Base-by-base conservation (phyloP, 2,329 filamentous ascomycete species). In the Colletotrichum sp. region DNA sequence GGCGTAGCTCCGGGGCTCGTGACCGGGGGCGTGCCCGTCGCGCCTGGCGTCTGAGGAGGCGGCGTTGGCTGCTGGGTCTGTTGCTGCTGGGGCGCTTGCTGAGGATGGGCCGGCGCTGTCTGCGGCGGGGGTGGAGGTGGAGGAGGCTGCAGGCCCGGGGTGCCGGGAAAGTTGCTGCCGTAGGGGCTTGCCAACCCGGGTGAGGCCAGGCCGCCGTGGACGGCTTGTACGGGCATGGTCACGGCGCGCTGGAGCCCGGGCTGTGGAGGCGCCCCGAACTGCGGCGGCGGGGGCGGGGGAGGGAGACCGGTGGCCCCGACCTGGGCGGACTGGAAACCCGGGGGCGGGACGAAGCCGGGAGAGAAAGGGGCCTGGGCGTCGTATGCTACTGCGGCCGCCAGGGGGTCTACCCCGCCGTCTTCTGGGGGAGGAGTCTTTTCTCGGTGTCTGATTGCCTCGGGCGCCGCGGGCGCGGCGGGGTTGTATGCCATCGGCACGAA, bases 381-480 rank as follows among this genome's bases (percentile, higher is more conserved):
- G 65, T 90, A 87, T 28, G 87, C 88, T 4, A 93, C 87, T 15
- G 90, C 91, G 66, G 90, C 89, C 6, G 89, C 88, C 26, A 93
- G 84, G 5, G 91, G 92, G 79, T 92, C 90, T 4, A 88, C 85
- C 15, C 88, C 90, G 52, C 88, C 91, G 79, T 96, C 94, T 39
- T 93, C 90, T 5, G 93, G 93, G 6, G 95, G 94, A 3, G 94
- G 95, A 1, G 95, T 96, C 88, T 96, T 96, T 83, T 96, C 95
- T 64, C 95, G 90, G 82, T 95, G 91, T 24, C 90, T 88, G 68
- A 96, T 92, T 26, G 90, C 88, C 82, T 96, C 94, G 1, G 94
- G 94, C 0, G 94, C 93, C 1, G 94, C 89, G 6, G 95, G 95
- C 2, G 94, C 94, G 1, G 95, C 94, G 5, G 95, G 95, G 81